A percentile compares a stretch with the other conserved stretches of the same genome.
These are phyloP conservation scores for Trametes meyenii DNA, from an alignment of 768 basidiomycete species.

Conservation along the genomic window DNA sequence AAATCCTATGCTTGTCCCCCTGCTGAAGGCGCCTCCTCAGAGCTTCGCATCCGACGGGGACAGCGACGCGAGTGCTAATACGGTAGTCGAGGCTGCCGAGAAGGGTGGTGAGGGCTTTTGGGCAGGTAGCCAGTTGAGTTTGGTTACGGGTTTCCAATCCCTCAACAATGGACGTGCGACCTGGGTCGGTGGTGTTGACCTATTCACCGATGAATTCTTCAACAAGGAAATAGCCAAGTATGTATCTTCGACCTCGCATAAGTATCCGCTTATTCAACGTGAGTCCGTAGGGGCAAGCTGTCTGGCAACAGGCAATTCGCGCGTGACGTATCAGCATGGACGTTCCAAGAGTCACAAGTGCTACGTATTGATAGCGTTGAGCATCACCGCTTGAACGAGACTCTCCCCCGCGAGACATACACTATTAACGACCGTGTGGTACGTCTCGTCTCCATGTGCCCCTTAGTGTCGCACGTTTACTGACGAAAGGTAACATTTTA, in stretches of 20 bases:
- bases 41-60: constrained; percentile 76
- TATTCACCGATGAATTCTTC: constrained; percentile 79
- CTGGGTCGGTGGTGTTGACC: constrained; percentile 79
- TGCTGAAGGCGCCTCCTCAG: constrained; percentile 75
- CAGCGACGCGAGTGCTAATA: constrained; percentile 57
- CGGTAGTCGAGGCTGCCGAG: constrained; percentile 69
- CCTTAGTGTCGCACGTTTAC: not conserved
- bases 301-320: constrained; percentile 79
- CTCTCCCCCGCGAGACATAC: constrained; percentile 69
- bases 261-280: not conserved
- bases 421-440: constrained; percentile 88
- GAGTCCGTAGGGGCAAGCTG: constrained; percentile 48
- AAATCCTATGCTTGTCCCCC: constrained; percentile 81
- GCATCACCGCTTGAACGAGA: constrained; percentile 72
- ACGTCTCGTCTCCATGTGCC: constrained; percentile 27
- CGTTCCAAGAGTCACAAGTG: constrained; percentile 85
- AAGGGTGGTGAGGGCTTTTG: constrained; percentile 79
- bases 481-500: constrained; percentile 4
- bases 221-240: constrained; percentile 63
- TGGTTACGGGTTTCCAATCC: constrained; percentile 92
- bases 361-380: constrained; percentile 75
- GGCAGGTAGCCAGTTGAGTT: constrained; percentile 74
- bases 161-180: constrained; percentile 72
- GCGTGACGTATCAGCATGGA: constrained; percentile 81
- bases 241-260: constrained; percentile 29